Base-by-base conservation (phyloP, 495 filamentous ascomycete species). In the Penicillium coffeae region DNA sequence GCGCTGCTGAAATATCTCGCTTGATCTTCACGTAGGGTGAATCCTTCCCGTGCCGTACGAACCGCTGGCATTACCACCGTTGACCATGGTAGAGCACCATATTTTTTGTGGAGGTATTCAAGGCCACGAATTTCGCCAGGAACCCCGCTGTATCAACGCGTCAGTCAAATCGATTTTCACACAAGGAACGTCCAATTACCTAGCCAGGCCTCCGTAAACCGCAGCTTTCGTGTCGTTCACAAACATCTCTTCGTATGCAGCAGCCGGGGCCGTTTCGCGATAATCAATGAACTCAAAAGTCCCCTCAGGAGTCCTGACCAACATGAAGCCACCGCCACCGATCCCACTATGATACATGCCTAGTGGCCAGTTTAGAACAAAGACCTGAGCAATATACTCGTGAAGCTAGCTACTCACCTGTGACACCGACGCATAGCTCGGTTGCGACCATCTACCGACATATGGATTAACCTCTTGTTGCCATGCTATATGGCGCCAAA, bases 261-360 rank as follows among this genome's bases (percentile, higher is more conserved):
- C 83, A 0, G 83, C 86, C 2, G 90, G 89, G 1, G 90, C 90
- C 0, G 84, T 84, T 65, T 96, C 90, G 8, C 90, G 77, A 60
- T 91, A 96, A 64, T 96, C 90, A 42, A 94, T 82, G 45, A 83
- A 79, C 53, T 90, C 86, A 59, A 84, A 89, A 22, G 66, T 64
- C 8, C 86, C 86, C 30, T 81, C 67, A 3, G 74, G 67, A 20
- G 79, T 73, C 34, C 84, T 79, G 19, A 92, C 77, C 2, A 95
- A 75, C 75, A 86, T 83, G 66, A 95, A 96, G 0, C 90, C 90
- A n/a, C 90, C 90, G 3, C 90, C 90, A 3, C 89, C 89, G 30
- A 95, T 83, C 21, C 89, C 89, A 21, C 85, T 88, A 65, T 95
- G 89, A 52, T 92, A 89, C 88, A 93, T 92, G 0, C 74, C 82